These are phyloP conservation scores for Pseudozyma hubeiensis DNA, from an alignment of 1,284 basidiomycete species.

Conservation along the genomic window DNA sequence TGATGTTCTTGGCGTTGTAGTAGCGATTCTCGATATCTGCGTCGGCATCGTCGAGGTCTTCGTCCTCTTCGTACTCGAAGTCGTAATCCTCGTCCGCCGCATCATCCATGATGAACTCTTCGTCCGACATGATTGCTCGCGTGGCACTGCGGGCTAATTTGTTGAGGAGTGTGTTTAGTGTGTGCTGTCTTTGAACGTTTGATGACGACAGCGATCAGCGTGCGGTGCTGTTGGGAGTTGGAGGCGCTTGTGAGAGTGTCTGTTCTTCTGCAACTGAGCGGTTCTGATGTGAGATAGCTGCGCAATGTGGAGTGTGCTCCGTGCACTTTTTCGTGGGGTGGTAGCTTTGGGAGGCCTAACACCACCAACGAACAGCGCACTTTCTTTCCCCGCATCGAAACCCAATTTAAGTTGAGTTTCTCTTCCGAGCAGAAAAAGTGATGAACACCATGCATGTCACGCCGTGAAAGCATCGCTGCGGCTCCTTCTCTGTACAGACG, in stretches of 20 bases:
- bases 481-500: no score
- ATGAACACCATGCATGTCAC: no score
- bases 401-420: not conserved
- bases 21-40: slow-evolving; percentile 99
- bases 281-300: not conserved
- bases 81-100: slow-evolving; percentile 80
- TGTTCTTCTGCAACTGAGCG: not conserved
- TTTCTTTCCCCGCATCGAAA: slow-evolving; percentile 8
- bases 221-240: no score
- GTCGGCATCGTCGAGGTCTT: slow-evolving; percentile 75
- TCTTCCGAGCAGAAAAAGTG: no score
- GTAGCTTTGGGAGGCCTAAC: not conserved
- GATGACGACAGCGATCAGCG: no score
- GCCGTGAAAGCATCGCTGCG: not conserved
- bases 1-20: slow-evolving; percentile 95
- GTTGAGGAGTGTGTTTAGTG: no score
- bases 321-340: slow-evolving; percentile 2
- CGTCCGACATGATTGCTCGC: slow-evolving; percentile 41
- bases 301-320: slow-evolving; percentile 12
- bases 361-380: not conserved
- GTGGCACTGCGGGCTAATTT: not conserved
- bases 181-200: no score
- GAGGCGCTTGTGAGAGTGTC: no score
- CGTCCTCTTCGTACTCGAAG: slow-evolving; percentile 85
- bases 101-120: slow-evolving; percentile 68